Evolutionary conservation across 2,329 filamentous ascomycete genomes (phyloP), one percentile per base, ranked within the genome.

Genomic region (Colletotrichum musicola): DNA sequence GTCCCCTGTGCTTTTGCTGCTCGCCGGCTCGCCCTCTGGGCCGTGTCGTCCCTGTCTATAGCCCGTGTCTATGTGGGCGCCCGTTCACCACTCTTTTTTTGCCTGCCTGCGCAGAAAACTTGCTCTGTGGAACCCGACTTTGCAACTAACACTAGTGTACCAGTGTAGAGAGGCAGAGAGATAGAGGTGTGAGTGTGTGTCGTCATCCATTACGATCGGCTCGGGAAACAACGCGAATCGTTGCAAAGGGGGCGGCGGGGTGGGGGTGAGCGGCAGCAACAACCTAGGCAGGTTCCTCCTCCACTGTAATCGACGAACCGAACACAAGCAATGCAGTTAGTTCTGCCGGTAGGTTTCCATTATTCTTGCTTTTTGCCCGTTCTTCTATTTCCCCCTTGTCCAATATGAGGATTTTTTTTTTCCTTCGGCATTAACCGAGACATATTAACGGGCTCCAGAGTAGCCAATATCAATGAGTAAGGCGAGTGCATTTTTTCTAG

Each of bases 181-280:
- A 25, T 25, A 25, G 22, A 25, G 22, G 22, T 25, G 16, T 20
- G n/a, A n/a, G 22, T 16, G n/a, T n/a, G 62, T 64, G 62, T 65
- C 65, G 64, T 63, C 64, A 35, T 35, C 30, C 30, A 68, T 68
- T 68, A 25, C 65, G 65, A 68, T 68, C 65, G 65, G 55, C 65
- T 65, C 65, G 54, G 55, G 55, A 68, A 59, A 49, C 61, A 49
- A 49, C 27, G 54, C 47, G 22, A 55, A 60, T 49, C 54, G 54
- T 44, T 47, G 10, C 18, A 40, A 55, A 18, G 30, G 50, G 63
- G 40, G 46, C 47, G 50, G 20, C 25, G 35, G 59, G 6, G 46
- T 35, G 30, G 7, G 55, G 6, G n/a, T 7, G 22, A 14, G 14
- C 5, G 13, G 13, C 13, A 35, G 9, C 9, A 35, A 10, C 7